Conservation (phyloP, 768 basidiomycete genomes). For the Tylopilus sp. region DNA sequence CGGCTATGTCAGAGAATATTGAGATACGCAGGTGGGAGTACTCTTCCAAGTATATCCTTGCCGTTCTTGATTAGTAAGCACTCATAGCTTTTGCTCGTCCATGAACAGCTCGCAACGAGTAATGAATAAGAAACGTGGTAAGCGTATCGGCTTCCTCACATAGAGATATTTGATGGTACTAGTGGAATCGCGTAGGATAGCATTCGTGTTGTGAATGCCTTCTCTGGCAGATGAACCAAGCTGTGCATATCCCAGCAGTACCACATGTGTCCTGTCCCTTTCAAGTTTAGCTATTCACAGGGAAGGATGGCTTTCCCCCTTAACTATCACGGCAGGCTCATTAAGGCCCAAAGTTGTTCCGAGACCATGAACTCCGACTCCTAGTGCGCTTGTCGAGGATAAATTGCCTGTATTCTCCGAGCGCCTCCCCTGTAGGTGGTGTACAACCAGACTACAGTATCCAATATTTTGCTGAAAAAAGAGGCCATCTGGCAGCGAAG, state of each 20-base stretch:
- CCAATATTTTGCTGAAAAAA: no score
- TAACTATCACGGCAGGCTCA: not conserved
- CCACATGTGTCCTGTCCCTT: not conserved
- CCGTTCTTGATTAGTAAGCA: not conserved
- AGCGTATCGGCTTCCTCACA: not conserved
- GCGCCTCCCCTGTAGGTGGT: not conserved
- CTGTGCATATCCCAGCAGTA: not conserved
- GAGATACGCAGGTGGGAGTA: not conserved
- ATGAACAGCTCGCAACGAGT: not conserved
- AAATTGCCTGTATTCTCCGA: not conserved
- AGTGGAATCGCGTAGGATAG: not conserved
- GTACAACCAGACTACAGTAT: not conserved
- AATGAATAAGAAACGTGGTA: not conserved
- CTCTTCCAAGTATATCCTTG: not conserved
- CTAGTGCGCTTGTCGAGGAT: not conserved
- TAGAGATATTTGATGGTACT: not conserved
- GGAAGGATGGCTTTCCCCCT: not conserved
- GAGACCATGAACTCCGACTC: not conserved
- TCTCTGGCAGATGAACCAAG: not conserved
- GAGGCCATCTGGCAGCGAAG: no score
- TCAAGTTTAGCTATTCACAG: not conserved
- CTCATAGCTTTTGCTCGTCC: not conserved
- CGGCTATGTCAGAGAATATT: not conserved
- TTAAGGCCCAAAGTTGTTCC: not conserved
- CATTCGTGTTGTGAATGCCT: not conserved